A percentile compares a stretch with the other conserved stretches of the same genome.
Conservation (phyloP, 2,329 filamentous ascomycete genomes). For the Xylariomycetidae sp. region DNA sequence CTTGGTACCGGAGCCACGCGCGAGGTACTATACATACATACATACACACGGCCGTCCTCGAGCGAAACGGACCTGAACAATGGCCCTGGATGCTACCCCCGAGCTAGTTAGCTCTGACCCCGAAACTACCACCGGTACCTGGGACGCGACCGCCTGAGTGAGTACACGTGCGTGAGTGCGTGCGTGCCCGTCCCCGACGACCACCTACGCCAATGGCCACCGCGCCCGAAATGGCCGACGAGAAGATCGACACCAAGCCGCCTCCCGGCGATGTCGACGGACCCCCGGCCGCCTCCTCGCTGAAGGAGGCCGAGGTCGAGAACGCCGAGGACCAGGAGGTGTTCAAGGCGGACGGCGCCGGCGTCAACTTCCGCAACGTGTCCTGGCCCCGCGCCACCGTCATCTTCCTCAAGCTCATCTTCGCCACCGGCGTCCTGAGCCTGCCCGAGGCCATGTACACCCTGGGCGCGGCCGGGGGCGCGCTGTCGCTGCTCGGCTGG, state of each 20-base stretch:
- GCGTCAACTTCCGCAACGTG: slow-evolving; percentile 48
- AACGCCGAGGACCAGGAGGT: slow-evolving; percentile 32
- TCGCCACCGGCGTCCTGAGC: slow-evolving; percentile 18
- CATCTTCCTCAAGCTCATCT: slow-evolving; percentile 43
- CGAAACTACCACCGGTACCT: too few relatives aligned
- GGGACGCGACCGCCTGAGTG: too few relatives aligned
- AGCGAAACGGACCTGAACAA: too few relatives aligned
- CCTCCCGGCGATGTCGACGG: neutral
- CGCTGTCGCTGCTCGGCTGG: slow-evolving; percentile 19
- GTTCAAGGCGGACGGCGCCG: slow-evolving; percentile 40
- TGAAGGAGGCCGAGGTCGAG: slow-evolving; percentile 11
- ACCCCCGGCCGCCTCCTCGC: neutral
- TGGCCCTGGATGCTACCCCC: too few relatives aligned
- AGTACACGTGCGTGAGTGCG: too few relatives aligned
- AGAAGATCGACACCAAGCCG: slow-evolving; percentile 5
- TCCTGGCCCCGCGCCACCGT: slow-evolving; percentile 44
- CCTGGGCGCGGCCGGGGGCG: slow-evolving; percentile 18
- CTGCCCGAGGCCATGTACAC: slow-evolving; percentile 21
- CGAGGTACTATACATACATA: too few relatives aligned
- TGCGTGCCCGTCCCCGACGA: too few relatives aligned
- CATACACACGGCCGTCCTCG: too few relatives aligned
- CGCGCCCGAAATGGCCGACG: slow-evolving; percentile 3
- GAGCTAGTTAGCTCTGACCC: too few relatives aligned
- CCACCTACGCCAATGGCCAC: slow-evolving; percentile 3
- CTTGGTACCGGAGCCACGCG: too few relatives aligned